Conservation (phyloP, 306 rosid species). For the Hippophae gyantsensis region DNA sequence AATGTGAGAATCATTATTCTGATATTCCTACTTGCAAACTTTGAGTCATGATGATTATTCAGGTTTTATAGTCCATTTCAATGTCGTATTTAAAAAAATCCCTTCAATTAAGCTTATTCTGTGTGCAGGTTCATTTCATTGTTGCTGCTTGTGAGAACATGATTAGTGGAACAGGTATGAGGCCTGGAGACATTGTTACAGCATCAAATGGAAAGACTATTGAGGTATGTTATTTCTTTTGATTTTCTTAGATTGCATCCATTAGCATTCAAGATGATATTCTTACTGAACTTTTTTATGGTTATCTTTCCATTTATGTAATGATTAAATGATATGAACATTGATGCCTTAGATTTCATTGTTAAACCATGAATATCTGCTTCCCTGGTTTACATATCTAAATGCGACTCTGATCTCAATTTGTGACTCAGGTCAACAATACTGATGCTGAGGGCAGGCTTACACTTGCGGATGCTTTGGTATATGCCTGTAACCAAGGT, state of each 20-base stretch:
- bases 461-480: slow-evolving; percentile 92
- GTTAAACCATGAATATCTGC: background rate
- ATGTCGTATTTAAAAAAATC: slow-evolving; percentile 4
- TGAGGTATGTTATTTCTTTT: slow-evolving; percentile 46
- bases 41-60: background rate
- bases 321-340: background rate
- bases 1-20: background rate
- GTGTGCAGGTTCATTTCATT: slow-evolving; percentile 82
- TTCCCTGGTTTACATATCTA: slow-evolving; percentile 3
- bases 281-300: no score
- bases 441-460: slow-evolving; percentile 99
- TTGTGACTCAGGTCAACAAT: slow-evolving; percentile 69
- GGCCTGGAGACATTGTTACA: slow-evolving; percentile 94
- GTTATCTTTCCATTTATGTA: background rate
- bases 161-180: slow-evolving; percentile 99
- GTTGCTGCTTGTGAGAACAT: slow-evolving; percentile 99
- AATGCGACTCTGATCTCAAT: slow-evolving; percentile 23
- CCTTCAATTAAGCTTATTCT: slow-evolving; percentile 2
- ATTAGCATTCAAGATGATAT: no score
- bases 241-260: no score
- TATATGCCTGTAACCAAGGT: slow-evolving; percentile 95
- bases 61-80: no score
- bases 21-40: slow-evolving; percentile 1
- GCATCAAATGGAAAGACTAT: slow-evolving; percentile 99
- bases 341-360: background rate